Evolutionary conservation across 139 green algal genomes (phyloP).

Genomic region (Chlamydomonas schloesseri): DNA sequence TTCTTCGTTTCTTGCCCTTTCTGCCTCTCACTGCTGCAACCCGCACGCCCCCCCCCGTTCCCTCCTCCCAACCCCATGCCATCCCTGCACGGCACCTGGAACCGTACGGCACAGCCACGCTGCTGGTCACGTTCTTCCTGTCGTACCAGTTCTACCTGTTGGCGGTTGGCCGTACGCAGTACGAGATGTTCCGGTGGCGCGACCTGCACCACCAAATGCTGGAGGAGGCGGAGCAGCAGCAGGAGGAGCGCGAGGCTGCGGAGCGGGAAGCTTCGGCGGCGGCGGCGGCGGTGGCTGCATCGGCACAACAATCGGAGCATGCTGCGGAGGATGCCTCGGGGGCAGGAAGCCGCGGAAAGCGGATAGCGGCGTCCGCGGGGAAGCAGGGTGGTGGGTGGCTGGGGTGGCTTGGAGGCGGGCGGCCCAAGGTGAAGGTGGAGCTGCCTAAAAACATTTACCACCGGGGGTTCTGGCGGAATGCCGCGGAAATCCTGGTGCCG

Average conservation of each 20-base stretch:
- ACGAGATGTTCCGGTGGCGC: conserved; percentile 59
- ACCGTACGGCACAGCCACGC: conserved; percentile 13
- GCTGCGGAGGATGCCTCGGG: too few species aligned
- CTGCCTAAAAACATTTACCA: conserved; percentile 48
- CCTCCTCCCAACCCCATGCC: too few species aligned
- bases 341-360: too few species aligned
- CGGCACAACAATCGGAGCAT: too few species aligned
- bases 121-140: conserved; percentile 62
- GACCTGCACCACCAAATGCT: conserved; percentile 34
- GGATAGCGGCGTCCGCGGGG: too few species aligned
- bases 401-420: neutral
- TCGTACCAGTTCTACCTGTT: conserved; percentile 67
- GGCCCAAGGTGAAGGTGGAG: neutral
- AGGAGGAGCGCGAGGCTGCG: too few species aligned
- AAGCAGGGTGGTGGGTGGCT: neutral
- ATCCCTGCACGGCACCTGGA: too few species aligned
- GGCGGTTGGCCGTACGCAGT: conserved; percentile 53
- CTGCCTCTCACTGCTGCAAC: too few species aligned
- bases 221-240: neutral
- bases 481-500: conserved; percentile 43
- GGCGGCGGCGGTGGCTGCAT: neutral
- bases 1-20: too few species aligned
- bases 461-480: conserved; percentile 40
- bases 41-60: too few species aligned
- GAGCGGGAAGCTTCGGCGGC: neutral